A percentile compares a stretch with the other conserved stretches of the same genome.
Conservation (phyloP, 2,329 filamentous ascomycete species). For the Xylaria arbuscula region DNA sequence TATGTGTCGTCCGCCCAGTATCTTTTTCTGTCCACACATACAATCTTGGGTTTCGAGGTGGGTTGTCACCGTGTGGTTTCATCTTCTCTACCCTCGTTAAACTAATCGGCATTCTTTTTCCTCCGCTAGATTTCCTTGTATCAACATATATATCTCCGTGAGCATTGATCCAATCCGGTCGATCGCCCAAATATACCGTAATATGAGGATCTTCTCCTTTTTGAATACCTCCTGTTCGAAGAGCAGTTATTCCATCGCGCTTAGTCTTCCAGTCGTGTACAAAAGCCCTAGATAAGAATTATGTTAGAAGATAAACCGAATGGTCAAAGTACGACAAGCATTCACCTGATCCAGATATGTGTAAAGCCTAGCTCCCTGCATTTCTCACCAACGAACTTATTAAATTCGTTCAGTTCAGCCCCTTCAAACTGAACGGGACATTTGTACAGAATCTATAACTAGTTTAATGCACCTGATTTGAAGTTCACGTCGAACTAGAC, state of each 20-base stretch:
- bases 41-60: slow-evolving; percentile 12
- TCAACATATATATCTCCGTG: slow-evolving; percentile 17
- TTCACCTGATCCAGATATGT: slow-evolving; percentile 15
- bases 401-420: slow-evolving; percentile 7
- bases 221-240: slow-evolving; percentile 6
- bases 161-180: neutral
- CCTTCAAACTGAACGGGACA: neutral
- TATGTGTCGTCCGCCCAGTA: slow-evolving; percentile 1
- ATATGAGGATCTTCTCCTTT: slow-evolving; percentile 18
- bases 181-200: slow-evolving; percentile 9
- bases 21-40: slow-evolving; percentile 12
- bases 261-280: slow-evolving; percentile 10
- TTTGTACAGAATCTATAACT: neutral
- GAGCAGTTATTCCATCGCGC: slow-evolving; percentile 1
- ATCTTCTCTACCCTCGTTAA: neutral
- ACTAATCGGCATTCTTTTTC: neutral
- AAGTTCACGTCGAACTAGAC: neutral
- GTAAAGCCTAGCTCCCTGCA: slow-evolving; percentile 6
- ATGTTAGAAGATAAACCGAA: neutral
- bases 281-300: neutral
- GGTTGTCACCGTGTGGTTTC: neutral
- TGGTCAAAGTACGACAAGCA: too few species aligned
- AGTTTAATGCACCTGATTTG: neutral
- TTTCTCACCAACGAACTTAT: neutral
- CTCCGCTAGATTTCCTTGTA: neutral